Evolutionary conservation across 805 yeast genomes (phyloP), one percentile per base, ranked within the genome.

Genomic region (Kazachstania kunashirensis): DNA sequence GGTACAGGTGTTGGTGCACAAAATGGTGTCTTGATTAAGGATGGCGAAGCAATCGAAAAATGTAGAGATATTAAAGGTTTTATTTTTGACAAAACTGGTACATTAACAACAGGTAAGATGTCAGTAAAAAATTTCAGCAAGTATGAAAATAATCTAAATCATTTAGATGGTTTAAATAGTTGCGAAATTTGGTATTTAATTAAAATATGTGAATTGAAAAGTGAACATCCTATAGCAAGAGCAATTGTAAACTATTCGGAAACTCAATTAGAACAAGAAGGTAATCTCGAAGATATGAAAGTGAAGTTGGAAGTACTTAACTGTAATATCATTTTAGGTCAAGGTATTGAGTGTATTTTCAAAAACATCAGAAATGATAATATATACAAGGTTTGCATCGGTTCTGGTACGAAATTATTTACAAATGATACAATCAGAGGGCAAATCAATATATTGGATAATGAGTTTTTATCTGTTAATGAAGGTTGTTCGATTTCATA

Each of bases 1-100:
- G 98, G 96, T 7, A 89, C 97, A 2, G 98, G 98, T 28, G 80
- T 85, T 16, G 97, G 95, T 28, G 97, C 98, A 0, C 59, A 73
- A 11, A 68, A 84, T 57, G 97, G 98, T 14, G 81, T 92, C 5
- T 65, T 92, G 37, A 82, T 92, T 50, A 92, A 89, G 59, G 95
- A 96, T 33, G 98, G 96, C 16, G 94, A 81, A 35, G 74, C 83
- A 12, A 68, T 92, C 43, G 97, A 92, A 53, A 68, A 64, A 39
- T 79, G 92, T 6, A 66, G 84, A 77, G 44, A 27, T 11, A 24
- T 33, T 7, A 27, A 29, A 4, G 29, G 30, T 8, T 18, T 68
- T 74, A 10, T 74, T 85, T 19, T 92, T 57, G 98, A 92, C 61
- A 92, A 92, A 60, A 92, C 99, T 0, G 98, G 98, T 3, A 92